Evolutionary conservation across 2,329 filamentous ascomycete species (phyloP), one percentile per base, ranked within the genome.

Genomic region (Xylariaceae sp.): DNA sequence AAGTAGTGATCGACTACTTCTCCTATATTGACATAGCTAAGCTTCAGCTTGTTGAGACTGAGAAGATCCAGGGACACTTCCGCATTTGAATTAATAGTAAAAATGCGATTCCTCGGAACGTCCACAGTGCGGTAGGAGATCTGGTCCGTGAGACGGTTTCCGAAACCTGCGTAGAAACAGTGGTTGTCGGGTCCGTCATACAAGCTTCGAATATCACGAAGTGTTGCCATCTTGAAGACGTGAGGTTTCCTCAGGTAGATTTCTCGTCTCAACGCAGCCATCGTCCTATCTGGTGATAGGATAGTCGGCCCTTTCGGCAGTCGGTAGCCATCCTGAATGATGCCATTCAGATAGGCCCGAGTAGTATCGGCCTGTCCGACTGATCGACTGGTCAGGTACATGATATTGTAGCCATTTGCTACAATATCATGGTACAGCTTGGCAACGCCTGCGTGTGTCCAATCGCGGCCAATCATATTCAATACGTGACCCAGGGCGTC

Each of bases 1-100:
- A 99, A 99, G 77, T 96, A 97, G 74, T 99, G 94, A 72, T 99
- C 94, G 5, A 99, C 90, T 60, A 99, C 88, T 73, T 99, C 95
- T 61, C 90, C 88, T 87, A 99, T 99, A 69, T 90, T 92, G 63
- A 96, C 91, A 72, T 99, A 99, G 64, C 90, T 96, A 69, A 95
- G 93, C 77, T 94, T 96, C 73, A 97, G 89, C 73, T 92, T 95
- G 76, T 96, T 97, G 57, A 97, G 81, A 63, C 87, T 93, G 49
- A 97, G 78, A 50, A 99, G 79, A 72, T 97, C 93, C 18, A 99
- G 79, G 34, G 89, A 93, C 35, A 99, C 92, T 74, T 99, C 94
- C 1, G 93, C 92, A 71, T 97, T 96, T 56, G 90, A 94, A 74
- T 99, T 99, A 80, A 99, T 99, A 13, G 94, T 97, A 74, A 99